Percentiles rank a stretch among this genome's conserved stretches.
phyloP scores from a whole-genome alignment of 768 basidiomycete genomes.

The Lactarius psammicola region DNA sequence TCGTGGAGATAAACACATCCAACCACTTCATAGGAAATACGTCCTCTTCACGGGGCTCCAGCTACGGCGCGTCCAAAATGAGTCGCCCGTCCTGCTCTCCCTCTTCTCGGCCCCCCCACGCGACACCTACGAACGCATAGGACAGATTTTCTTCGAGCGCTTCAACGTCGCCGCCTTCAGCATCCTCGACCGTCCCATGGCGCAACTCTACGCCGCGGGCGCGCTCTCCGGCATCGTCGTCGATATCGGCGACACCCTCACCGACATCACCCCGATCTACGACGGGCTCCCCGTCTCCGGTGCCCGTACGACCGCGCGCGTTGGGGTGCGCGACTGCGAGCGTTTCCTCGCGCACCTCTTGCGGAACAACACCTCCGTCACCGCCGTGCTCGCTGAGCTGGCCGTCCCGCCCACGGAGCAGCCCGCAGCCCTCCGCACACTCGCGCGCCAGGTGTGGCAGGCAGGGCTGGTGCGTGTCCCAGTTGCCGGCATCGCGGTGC shows the following conservation, averaged over 20 bases:
- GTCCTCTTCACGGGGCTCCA: slow-evolving; percentile 72
- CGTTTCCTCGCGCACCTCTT: slow-evolving; percentile 73
- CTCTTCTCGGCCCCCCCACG: slow-evolving; percentile 65
- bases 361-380: slow-evolving; percentile 62
- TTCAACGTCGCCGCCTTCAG: slow-evolving; percentile 86
- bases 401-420: slow-evolving; percentile 32
- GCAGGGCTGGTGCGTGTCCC: slow-evolving; percentile 71
- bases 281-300: slow-evolving; percentile 64
- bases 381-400: slow-evolving; percentile 55
- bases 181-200: slow-evolving; percentile 78
- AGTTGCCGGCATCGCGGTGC: slow-evolving; percentile 56
- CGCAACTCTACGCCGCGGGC: slow-evolving; percentile 78
- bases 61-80: slow-evolving; percentile 80
- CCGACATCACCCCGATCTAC: slow-evolving; percentile 74
- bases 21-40: slow-evolving; percentile 64
- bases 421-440: slow-evolving; percentile 53
- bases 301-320: slow-evolving; percentile 51
- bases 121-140: slow-evolving; percentile 65
- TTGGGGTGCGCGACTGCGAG: slow-evolving; percentile 74
- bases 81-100: slow-evolving; percentile 80
- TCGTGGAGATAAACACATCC: not conserved
- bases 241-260: slow-evolving; percentile 74
- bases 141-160: slow-evolving; percentile 87
- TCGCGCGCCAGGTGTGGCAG: slow-evolving; percentile 61
- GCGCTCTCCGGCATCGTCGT: slow-evolving; percentile 72